Evolutionary conservation across 495 filamentous ascomycete genomes (phyloP).

Genomic region (Clohesyomyces aquaticus): DNA sequence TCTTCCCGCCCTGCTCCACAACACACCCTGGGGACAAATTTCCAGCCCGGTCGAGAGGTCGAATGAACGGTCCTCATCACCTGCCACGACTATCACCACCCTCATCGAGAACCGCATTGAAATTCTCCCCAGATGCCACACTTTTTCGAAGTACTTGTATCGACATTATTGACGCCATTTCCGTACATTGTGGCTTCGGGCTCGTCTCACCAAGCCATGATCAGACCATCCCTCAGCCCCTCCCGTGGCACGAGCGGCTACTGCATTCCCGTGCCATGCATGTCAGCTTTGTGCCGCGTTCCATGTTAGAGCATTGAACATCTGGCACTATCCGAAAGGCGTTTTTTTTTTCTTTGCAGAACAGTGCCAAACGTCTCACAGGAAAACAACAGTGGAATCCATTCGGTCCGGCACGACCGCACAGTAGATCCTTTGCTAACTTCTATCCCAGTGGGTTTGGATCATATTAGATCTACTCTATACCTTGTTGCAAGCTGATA

Average conservation of each 20-base stretch:
- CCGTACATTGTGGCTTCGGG: background rate
- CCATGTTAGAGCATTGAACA: background rate
- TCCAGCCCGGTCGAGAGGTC: background rate
- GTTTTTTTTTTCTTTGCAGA: background rate
- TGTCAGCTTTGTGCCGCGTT: slow-evolving; percentile 6
- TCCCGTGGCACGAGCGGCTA: slow-evolving; percentile 13
- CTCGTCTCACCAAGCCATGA: background rate
- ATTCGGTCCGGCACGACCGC: no score
- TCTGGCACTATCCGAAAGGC: background rate
- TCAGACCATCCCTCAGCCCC: no score
- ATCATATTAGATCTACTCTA: no score
- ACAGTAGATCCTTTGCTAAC: no score
- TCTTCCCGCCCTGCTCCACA: background rate
- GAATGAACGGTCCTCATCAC: background rate
- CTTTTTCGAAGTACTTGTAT: no score
- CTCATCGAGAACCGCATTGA: no score
- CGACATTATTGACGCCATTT: no score
- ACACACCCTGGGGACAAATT: background rate
- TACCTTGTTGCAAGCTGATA: no score
- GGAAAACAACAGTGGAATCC: no score
- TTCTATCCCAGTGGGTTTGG: no score
- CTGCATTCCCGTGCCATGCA: slow-evolving; percentile 11
- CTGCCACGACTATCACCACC: background rate
- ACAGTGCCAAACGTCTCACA: no score
- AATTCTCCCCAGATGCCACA: no score